These are phyloP conservation scores for Thielaviopsis punctulata DNA, from an alignment of 2,329 filamentous ascomycete species.

Conservation along the genomic window DNA sequence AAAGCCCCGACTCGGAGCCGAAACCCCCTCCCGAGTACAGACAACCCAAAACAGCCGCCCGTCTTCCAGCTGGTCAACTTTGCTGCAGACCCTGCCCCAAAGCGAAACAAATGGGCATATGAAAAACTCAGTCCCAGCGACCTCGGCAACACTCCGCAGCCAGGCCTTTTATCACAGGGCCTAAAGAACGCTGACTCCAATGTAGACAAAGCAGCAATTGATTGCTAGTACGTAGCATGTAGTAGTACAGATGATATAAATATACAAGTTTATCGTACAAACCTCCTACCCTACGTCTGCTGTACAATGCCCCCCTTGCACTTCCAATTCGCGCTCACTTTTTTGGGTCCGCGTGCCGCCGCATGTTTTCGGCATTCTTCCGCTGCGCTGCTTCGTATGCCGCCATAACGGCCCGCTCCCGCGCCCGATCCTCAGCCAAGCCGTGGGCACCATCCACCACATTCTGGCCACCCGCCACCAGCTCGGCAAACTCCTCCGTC, in stretches of 20 bases:
- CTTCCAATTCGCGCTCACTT: neutral
- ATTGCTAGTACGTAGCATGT: no score
- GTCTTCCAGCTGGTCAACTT: no score
- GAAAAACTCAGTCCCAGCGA: conserved; percentile 2
- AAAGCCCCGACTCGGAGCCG: no score
- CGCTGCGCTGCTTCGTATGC: neutral
- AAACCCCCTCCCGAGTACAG: no score
- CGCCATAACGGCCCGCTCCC: neutral
- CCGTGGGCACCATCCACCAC: neutral
- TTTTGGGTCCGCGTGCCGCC: neutral
- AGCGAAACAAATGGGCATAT: neutral
- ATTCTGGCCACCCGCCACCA: neutral
- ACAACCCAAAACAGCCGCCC: no score
- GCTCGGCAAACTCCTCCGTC: neutral
- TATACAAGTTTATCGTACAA: no score
- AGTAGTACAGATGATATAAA: no score
- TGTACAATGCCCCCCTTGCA: neutral
- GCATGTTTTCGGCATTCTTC: neutral
- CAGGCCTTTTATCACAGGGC: conserved; percentile 1
- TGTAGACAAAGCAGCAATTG: neutral
- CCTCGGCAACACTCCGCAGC: neutral
- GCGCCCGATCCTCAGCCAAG: neutral
- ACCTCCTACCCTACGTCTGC: no score
- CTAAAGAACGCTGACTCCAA: neutral
- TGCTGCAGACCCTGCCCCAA: no score